phyloP scores from a whole-genome alignment of 495 filamentous ascomycete genomes.

The Bathelium albidoporum region DNA sequence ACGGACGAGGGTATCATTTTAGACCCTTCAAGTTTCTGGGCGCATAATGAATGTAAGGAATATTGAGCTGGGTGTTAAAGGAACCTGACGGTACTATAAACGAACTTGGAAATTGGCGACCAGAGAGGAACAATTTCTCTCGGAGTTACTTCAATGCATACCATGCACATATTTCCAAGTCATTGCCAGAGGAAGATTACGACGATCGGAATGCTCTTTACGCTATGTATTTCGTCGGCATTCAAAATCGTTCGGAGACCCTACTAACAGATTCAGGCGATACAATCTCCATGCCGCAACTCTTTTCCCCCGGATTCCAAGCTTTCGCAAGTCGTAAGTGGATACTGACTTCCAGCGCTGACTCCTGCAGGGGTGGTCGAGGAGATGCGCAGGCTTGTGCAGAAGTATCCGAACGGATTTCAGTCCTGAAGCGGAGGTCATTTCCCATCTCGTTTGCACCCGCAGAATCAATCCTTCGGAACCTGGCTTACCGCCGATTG shows the following conservation, averaged over 20 bases:
- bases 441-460: not conserved
- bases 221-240: not conserved
- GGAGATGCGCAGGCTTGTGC: not conserved
- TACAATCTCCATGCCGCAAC: not conserved
- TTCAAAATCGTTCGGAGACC: not conserved
- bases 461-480: not conserved
- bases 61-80: not conserved
- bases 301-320: not conserved
- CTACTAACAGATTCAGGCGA: not conserved
- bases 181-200: slow-evolving; percentile 9
- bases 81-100: not conserved
- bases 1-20: not conserved
- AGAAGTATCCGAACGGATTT: not conserved
- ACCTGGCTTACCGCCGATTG: not conserved
- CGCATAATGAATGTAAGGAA: not conserved
- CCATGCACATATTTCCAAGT: not conserved
- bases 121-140: slow-evolving; percentile 1
- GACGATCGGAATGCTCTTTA: slow-evolving; percentile 12
- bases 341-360: not conserved
- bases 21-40: not conserved
- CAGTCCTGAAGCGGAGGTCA: not conserved
- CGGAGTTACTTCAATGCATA: slow-evolving; percentile 6
- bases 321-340: not conserved
- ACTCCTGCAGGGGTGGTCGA: not conserved
- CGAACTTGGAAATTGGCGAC: slow-evolving; percentile 2